Evolutionary conservation across 768 basidiomycete genomes (phyloP), one percentile per base, ranked within the genome.

Genomic region (Termitomyces sp.): DNA sequence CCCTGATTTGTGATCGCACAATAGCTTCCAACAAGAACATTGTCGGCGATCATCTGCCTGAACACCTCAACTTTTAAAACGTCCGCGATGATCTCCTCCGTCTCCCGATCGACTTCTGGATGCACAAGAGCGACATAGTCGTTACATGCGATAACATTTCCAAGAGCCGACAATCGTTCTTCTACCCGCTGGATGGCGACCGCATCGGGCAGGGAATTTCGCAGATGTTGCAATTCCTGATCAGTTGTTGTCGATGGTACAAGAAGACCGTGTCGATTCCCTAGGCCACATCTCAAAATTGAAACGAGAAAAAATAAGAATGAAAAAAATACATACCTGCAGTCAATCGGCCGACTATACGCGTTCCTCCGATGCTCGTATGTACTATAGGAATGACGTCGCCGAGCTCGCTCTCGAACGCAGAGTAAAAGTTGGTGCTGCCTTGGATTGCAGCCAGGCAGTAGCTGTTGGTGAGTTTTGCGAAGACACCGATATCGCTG

Each of bases 71-170:
- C 97, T 73, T 98, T 98, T 64, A 99, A 84, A 20, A 97, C 93
- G 71, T 99, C 97, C 29, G 97, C 97, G 73, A 99, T 98, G 76
- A 99, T 98, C 74, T 99, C 97, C 70, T 99, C 97, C 24, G 97
- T 99, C 75, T 98, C 97, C 60, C 97, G 86, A 75, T 98, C 97
- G 59, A 98, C 77, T 64, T 99, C 97, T 8, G 97, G 97, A 72
- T 99, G 97, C 26, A 98, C 97, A 65, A 99, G 88, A 8, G 97
- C 97, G 64, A 99, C 96, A 68, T 98, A 91, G 76, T 99, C 97
- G 73, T 98, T 99, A 76, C 92, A 95, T 13, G 93, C 94, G 71
- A 99, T 95, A 60, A 99, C 96, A 70, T 99, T 99, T 24, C 97
- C 97, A 28, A 99, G 86, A 0, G 97, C 97, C 20, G 93, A 96